Evolutionary conservation across 1,284 basidiomycete genomes (phyloP).

Genomic region (Athelia sp.): DNA sequence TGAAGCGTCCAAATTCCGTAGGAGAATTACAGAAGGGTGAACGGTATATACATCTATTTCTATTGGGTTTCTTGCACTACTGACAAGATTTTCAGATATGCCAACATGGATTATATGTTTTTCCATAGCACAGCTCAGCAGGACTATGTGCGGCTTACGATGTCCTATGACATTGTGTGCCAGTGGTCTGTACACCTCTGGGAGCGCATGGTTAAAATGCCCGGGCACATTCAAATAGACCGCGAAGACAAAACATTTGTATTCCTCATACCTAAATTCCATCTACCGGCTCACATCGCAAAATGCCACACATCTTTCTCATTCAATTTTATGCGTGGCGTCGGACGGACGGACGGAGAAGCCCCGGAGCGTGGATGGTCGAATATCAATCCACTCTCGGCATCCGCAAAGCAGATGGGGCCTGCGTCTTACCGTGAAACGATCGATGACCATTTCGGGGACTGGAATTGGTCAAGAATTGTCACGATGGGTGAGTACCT

Average conservation of each 20-base stretch:
- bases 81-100: neutral
- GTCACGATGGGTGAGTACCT: neutral
- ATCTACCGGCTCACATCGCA: slow-evolving; percentile 8
- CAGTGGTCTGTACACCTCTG: slow-evolving; percentile 2
- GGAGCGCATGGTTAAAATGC: neutral
- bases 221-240: neutral
- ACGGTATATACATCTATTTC: slow-evolving; percentile 3
- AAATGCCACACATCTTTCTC: slow-evolving; percentile 9
- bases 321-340: slow-evolving; percentile 5
- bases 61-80: neutral
- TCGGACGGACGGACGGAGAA: slow-evolving; percentile 10
- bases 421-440: slow-evolving; percentile 2
- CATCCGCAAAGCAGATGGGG: slow-evolving; percentile 6
- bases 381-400: slow-evolving; percentile 1
- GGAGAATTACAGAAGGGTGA: slow-evolving; percentile 11
- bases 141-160: neutral
- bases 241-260: neutral
- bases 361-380: slow-evolving; percentile 11
- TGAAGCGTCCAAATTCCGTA: slow-evolving; percentile 8
- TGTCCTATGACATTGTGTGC: slow-evolving; percentile 7
- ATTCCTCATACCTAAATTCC: slow-evolving; percentile 10
- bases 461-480: slow-evolving; percentile 1
- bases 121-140: neutral
- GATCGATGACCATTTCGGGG: slow-evolving; percentile 5
- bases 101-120: slow-evolving; percentile 3